phyloP scores from a whole-genome alignment of 169 alveolate genomes.

The Cryptosporidium felis region DNA sequence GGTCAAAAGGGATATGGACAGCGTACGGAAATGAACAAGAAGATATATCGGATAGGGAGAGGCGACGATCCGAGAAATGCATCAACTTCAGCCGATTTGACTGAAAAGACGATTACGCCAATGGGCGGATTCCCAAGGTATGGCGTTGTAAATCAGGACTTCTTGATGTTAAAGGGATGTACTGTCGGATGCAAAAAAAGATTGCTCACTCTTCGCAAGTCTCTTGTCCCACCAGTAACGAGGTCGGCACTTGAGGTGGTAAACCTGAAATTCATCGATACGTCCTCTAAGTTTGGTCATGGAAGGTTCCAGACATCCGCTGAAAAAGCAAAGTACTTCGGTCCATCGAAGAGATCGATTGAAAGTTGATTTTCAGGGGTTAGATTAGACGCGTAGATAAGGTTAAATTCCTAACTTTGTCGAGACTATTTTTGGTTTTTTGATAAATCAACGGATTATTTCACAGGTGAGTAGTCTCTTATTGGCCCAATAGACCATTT shows the following conservation, averaged over 20 bases:
- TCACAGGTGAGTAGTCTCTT: too few species aligned
- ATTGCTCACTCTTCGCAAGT: slow-evolving; percentile 95
- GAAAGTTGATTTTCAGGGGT: too few species aligned
- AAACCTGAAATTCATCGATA: slow-evolving; percentile 98
- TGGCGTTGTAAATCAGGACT: slow-evolving; percentile 98
- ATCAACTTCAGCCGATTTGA: slow-evolving; percentile 96
- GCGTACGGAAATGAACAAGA: slow-evolving; percentile 99
- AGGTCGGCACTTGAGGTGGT: slow-evolving; percentile 94
- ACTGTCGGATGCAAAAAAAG: slow-evolving; percentile 98
- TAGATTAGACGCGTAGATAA: too few species aligned
- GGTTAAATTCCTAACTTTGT: too few species aligned
- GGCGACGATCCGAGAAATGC: slow-evolving; percentile 94
- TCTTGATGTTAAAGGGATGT: slow-evolving; percentile 98
- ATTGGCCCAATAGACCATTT: too few species aligned
- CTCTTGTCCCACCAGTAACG: slow-evolving; percentile 92
- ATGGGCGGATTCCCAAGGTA: slow-evolving; percentile 99
- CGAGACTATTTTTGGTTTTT: too few species aligned
- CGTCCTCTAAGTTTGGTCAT: slow-evolving; percentile 99
- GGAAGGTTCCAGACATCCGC: slow-evolving; percentile 99
- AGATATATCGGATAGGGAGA: slow-evolving; percentile 97
- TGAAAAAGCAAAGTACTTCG: slow-evolving; percentile 97
- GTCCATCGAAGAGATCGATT: slow-evolving; percentile 87
- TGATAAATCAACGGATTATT: too few species aligned
- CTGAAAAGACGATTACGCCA: slow-evolving; percentile 98
- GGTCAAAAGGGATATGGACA: slow-evolving; percentile 99